phyloP scores from a whole-genome alignment of 805 yeast species.

The Clavispora phyllophila region DNA sequence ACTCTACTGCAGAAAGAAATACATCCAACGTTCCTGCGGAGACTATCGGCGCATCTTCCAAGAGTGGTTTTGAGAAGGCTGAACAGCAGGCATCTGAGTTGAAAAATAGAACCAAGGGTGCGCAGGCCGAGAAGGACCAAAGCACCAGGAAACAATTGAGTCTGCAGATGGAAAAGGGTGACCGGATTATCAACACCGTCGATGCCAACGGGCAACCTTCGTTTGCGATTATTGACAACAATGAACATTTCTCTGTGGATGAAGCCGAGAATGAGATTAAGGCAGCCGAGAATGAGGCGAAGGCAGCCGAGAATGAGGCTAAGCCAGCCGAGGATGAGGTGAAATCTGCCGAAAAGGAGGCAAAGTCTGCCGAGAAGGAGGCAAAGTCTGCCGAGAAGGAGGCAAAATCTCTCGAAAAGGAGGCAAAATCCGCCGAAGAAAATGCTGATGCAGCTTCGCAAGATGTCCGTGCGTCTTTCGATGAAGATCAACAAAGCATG shows the following conservation, averaged over 20 bases:
- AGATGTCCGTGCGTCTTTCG: neutral
- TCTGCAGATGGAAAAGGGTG: conserved; percentile 14
- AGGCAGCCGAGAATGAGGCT: neutral
- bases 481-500: neutral
- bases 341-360: neutral
- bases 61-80: neutral
- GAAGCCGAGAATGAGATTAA: no score
- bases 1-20: neutral
- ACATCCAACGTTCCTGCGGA: neutral
- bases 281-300: neutral
- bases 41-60: neutral
- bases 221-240: conserved; percentile 35
- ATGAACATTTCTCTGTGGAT: conserved; percentile 23
- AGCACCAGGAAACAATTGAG: conserved; percentile 15
- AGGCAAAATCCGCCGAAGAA: neutral
- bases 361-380: neutral
- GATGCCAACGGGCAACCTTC: conserved; percentile 10
- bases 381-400: no score
- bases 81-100: conserved; percentile 1
- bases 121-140: conserved; percentile 18
- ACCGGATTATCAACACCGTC: conserved; percentile 12
- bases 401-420: neutral
- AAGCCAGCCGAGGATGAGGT: neutral
- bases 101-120: conserved; percentile 8
- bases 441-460: neutral